phyloP scores from a whole-genome alignment of 768 basidiomycete species.

The Cytidiella melzeri region DNA sequence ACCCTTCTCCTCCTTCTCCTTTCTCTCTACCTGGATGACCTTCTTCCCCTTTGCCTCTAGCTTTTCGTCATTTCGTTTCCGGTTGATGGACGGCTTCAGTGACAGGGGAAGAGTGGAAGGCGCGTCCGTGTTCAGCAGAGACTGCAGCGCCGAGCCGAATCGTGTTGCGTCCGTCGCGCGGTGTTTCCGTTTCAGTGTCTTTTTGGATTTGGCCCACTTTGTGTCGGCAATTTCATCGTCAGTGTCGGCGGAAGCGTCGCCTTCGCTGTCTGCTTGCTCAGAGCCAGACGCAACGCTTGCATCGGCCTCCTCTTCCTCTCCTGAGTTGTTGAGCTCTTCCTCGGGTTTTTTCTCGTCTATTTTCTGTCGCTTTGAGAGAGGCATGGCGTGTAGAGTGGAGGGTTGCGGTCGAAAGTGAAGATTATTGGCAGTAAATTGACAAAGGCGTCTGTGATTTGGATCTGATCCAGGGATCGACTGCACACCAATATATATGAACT shows the following conservation, averaged over 20 bases:
- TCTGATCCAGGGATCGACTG: too few species aligned
- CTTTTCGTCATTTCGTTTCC: conserved; percentile 70
- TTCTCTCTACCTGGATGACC: conserved; percentile 62
- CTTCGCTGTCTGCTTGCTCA: conserved; percentile 18
- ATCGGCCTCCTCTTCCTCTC: conserved; percentile 17
- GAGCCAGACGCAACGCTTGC: conserved; percentile 20
- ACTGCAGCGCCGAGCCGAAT: conserved; percentile 72
- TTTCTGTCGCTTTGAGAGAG: conserved; percentile 49
- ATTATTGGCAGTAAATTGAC: too few species aligned
- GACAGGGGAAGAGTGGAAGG: conserved; percentile 70
- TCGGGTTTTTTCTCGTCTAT: conserved; percentile 21
- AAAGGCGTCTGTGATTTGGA: too few species aligned
- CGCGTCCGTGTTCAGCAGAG: conserved; percentile 62
- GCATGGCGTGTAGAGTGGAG: conserved; percentile 32
- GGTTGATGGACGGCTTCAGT: conserved; percentile 66
- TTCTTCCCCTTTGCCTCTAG: conserved; percentile 68
- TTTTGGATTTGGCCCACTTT: conserved; percentile 44
- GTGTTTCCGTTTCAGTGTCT: conserved; percentile 79
- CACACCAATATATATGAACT: too few species aligned
- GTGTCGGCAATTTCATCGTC: conserved; percentile 55
- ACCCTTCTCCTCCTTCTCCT: conserved; percentile 66
- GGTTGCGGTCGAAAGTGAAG: conserved; percentile 5
- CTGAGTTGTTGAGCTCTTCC: conserved; percentile 19
- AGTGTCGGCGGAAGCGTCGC: conserved; percentile 37
- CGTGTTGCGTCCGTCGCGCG: conserved; percentile 68